Percentiles rank a stretch among this genome's conserved stretches.
These are phyloP conservation scores for Acer campestre DNA, from an alignment of 345 rosid species.

Conservation along the genomic window DNA sequence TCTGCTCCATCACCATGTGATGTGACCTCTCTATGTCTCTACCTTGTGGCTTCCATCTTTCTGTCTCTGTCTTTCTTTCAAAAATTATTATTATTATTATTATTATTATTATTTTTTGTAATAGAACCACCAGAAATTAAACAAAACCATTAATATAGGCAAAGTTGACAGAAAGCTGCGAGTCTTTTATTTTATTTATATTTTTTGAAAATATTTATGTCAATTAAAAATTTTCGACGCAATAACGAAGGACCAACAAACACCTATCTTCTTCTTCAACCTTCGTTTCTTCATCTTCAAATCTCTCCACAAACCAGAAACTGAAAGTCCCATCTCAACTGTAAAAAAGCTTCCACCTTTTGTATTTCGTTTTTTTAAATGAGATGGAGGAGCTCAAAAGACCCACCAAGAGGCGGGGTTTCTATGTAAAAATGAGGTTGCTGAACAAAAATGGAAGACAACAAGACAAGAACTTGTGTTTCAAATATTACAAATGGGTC, in stretches of 20 bases:
- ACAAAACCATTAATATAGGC: background rate
- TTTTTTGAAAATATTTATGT: constrained; percentile 16
- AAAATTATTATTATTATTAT: background rate
- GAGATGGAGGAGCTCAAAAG: constrained; percentile 48
- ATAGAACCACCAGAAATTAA: constrained; percentile 12
- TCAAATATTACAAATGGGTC: constrained; percentile 75
- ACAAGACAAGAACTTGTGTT: constrained; percentile 48
- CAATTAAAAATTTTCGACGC: background rate
- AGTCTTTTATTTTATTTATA: background rate
- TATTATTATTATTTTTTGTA: background rate
- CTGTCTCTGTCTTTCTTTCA: background rate
- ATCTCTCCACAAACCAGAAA: constrained; percentile 43
- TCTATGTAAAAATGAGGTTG: constrained; percentile 55
- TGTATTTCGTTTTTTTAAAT: constrained; percentile 16
- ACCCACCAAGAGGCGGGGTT: constrained; percentile 44
- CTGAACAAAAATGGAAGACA: constrained; percentile 41
- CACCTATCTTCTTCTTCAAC: constrained; percentile 32
- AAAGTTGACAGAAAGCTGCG: constrained; percentile 3
- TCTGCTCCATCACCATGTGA: constrained; percentile 49
- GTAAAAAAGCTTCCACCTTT: constrained; percentile 9
- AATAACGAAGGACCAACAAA: constrained; percentile 50
- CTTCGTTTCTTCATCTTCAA: constrained; percentile 56
- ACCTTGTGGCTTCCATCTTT: too few relatives aligned
- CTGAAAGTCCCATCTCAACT: constrained; percentile 58
- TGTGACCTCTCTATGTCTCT: constrained; percentile 32